phyloP scores from a whole-genome alignment of 2,329 filamentous ascomycete species.

The Fragosphaeria purpurea region DNA sequence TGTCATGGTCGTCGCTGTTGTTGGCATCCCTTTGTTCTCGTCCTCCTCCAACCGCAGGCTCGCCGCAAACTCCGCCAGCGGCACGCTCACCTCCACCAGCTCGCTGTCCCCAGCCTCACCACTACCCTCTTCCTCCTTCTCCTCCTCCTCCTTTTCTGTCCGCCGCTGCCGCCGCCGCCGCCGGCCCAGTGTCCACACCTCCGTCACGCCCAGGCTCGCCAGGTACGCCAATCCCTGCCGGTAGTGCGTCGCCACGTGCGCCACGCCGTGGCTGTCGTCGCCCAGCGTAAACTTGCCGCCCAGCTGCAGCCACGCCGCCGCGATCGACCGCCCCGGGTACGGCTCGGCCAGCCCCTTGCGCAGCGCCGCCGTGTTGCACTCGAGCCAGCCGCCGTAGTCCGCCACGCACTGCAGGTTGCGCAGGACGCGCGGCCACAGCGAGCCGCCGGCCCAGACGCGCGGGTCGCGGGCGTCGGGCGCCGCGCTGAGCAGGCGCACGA shows the following conservation, averaged over 20 bases:
- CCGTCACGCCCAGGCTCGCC: conserved; percentile 50
- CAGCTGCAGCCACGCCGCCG: conserved; percentile 62
- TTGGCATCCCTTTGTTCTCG: too few species aligned
- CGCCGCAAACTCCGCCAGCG: conserved; percentile 9
- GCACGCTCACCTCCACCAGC: conserved; percentile 30
- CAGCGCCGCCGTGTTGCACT: conserved; percentile 80
- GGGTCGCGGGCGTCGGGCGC: conserved; percentile 52
- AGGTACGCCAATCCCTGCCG: conserved; percentile 59
- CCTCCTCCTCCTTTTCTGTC: too few species aligned
- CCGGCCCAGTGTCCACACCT: conserved; percentile 46
- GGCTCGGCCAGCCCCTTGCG: conserved; percentile 86
- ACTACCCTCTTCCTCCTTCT: too few species aligned
- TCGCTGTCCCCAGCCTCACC: too few species aligned
- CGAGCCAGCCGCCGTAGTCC: conserved; percentile 70
- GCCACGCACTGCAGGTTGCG: conserved; percentile 65
- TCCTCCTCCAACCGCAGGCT: conserved; percentile 5
- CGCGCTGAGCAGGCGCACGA: conserved; percentile 71
- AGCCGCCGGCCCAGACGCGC: conserved; percentile 19
- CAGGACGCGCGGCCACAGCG: conserved; percentile 63
- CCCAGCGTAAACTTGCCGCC: conserved; percentile 81
- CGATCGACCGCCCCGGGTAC: conserved; percentile 73
- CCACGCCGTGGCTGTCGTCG: conserved; percentile 86
- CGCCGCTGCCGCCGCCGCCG: conserved; percentile 16
- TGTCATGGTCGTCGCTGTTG: too few species aligned
- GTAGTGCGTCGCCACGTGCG: conserved; percentile 84